phyloP scores from a whole-genome alignment of 2,329 filamentous ascomycete genomes.

The Catunica adiposa region DNA sequence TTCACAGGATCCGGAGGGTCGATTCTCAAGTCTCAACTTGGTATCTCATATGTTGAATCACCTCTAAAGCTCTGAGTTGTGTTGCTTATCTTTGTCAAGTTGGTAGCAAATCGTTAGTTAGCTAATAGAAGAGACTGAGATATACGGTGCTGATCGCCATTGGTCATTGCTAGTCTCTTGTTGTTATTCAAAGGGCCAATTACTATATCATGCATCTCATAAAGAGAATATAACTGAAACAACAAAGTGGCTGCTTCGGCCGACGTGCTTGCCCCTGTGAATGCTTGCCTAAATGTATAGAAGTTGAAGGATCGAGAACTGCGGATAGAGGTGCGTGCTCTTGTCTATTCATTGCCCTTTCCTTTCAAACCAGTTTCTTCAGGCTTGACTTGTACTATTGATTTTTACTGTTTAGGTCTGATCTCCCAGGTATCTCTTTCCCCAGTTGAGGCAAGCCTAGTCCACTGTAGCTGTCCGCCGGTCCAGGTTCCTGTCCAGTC shows the following conservation, averaged over 20 bases:
- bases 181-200: neutral
- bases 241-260: neutral
- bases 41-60: too few relatives aligned
- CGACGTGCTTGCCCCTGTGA: neutral
- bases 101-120: too few relatives aligned
- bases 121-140: too few relatives aligned
- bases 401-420: neutral
- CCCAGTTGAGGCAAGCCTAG: neutral
- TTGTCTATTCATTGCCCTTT: neutral
- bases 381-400: neutral
- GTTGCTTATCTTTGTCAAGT: too few relatives aligned
- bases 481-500: neutral
- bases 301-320: neutral
- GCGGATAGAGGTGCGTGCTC: neutral
- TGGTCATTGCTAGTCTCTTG: too few relatives aligned
- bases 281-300: neutral
- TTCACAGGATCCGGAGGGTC: too few relatives aligned
- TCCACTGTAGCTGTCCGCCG: neutral
- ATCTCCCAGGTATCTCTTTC: constrained; percentile 8
- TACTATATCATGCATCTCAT: neutral
- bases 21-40: too few relatives aligned
- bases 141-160: too few relatives aligned
- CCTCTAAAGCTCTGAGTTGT: too few relatives aligned
- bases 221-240: neutral
- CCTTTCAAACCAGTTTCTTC: neutral